phyloP scores from a whole-genome alignment of 768 basidiomycete species.

The Russula olivacea region DNA sequence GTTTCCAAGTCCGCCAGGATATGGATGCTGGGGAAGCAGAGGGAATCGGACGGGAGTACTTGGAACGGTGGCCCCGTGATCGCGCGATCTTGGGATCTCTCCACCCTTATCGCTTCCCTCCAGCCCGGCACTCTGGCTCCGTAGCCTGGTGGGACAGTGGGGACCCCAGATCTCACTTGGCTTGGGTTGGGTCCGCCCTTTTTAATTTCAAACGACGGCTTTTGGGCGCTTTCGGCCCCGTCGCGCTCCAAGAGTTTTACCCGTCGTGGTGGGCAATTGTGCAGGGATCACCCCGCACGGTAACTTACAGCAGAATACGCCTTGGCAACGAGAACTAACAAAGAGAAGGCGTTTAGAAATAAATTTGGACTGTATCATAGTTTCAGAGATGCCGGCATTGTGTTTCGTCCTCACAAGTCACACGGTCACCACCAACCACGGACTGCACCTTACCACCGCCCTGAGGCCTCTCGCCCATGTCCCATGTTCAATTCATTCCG shows the following conservation, averaged over 20 bases:
- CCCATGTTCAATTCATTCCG: conserved; percentile 3
- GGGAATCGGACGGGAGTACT: conserved; percentile 2
- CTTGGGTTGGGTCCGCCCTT: too few relatives aligned
- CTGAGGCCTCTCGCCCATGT: background rate
- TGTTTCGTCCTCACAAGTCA: conserved; percentile 4
- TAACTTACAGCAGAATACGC: background rate
- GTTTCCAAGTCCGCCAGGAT: conserved; percentile 7
- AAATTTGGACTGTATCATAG: background rate
- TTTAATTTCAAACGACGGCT: background rate
- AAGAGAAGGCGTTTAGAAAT: background rate
- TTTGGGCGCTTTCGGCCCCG: conserved; percentile 8
- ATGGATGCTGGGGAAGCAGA: background rate
- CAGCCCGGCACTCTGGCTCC: conserved; percentile 14
- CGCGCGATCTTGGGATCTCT: conserved; percentile 18
- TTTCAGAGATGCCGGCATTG: conserved; percentile 8
- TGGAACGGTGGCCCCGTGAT: conserved; percentile 18
- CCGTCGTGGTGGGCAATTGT: background rate
- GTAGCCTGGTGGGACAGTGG: background rate
- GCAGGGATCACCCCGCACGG: background rate
- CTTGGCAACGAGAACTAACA: background rate
- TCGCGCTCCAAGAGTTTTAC: background rate
- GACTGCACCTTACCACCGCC: conserved; percentile 8
- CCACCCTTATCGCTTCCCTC: conserved; percentile 19
- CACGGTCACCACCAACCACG: background rate
- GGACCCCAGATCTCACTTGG: conserved; percentile 19